Evolutionary conservation across 129 eudicot species (phyloP).

Genomic region (Saposhnikovia divaricata): DNA sequence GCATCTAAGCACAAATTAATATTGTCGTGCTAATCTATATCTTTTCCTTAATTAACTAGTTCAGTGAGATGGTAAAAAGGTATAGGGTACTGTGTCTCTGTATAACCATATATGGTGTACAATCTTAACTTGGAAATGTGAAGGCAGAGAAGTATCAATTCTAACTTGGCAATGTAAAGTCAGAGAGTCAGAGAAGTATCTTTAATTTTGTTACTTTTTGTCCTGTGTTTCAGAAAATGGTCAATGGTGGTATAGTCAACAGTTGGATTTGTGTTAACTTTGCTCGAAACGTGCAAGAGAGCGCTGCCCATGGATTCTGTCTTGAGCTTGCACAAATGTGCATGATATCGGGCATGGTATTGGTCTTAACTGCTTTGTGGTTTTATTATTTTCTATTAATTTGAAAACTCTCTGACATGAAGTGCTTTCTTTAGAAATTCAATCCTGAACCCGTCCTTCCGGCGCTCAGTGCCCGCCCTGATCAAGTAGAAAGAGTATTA

Average conservation of each 20-base stretch:
- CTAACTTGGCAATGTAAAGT: neutral
- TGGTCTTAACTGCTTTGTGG: too few relatives aligned
- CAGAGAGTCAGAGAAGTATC: neutral
- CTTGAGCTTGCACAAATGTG: conserved; percentile 64
- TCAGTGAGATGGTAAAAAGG: neutral
- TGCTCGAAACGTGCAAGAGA: conserved; percentile 58
- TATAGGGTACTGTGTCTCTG: neutral
- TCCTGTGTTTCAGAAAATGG: conserved; percentile 50
- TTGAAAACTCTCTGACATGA: neutral
- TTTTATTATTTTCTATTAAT: neutral
- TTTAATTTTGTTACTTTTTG: neutral
- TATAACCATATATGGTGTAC: neutral
- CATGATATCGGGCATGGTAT: conserved; percentile 72
- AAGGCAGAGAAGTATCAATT: neutral
- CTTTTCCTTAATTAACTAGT: neutral
- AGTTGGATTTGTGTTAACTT: conserved; percentile 76
- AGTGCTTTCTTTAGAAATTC: conserved; percentile 36
- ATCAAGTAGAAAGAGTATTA: conserved; percentile 65
- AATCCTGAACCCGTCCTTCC: conserved; percentile 63
- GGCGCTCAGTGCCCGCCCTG: conserved; percentile 52
- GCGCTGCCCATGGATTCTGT: conserved; percentile 48
- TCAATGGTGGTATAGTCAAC: conserved; percentile 58
- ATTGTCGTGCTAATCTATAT: neutral
- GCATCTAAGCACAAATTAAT: neutral
- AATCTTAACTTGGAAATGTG: neutral